Evolutionary conservation across 495 filamentous ascomycete species (phyloP).

Genomic region (Corynascus novoguineensis): DNA sequence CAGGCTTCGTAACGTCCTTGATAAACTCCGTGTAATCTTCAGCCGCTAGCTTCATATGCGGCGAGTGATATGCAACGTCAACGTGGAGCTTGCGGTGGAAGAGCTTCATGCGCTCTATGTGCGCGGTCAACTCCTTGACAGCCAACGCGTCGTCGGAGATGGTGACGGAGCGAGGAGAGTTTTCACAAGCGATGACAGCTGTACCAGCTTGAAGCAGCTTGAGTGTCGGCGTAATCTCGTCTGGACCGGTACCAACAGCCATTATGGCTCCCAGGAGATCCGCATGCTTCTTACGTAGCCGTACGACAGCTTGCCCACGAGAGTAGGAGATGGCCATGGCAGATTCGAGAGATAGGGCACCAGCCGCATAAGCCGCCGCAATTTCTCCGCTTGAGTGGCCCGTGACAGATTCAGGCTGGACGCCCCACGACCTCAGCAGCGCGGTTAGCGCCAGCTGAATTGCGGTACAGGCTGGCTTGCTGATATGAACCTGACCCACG

Average conservation of each 20-base stretch:
- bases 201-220: slow-evolving; percentile 29
- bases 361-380: slow-evolving; percentile 49
- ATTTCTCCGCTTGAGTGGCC: slow-evolving; percentile 67
- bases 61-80: slow-evolving; percentile 49
- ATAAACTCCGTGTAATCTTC: slow-evolving; percentile 40
- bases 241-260: slow-evolving; percentile 46
- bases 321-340: slow-evolving; percentile 52
- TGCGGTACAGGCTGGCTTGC: slow-evolving; percentile 50
- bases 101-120: slow-evolving; percentile 37
- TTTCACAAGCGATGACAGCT: slow-evolving; percentile 48
- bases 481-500: slow-evolving; percentile 46
- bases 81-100: slow-evolving; percentile 49
- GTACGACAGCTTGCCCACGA: slow-evolving; percentile 40
- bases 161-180: slow-evolving; percentile 49
- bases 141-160: slow-evolving; percentile 46
- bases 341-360: slow-evolving; percentile 44
- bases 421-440: slow-evolving; percentile 48
- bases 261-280: slow-evolving; percentile 46
- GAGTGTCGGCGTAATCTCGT: slow-evolving; percentile 40
- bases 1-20: slow-evolving; percentile 29
- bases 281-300: slow-evolving; percentile 38
- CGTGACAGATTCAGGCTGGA: slow-evolving; percentile 49
- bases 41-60: slow-evolving; percentile 47
- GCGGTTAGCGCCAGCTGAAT: slow-evolving; percentile 53
- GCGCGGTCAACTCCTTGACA: slow-evolving; percentile 37